phyloP scores from a whole-genome alignment of 1,284 basidiomycete genomes.

The Sphaerobolus stellatus region DNA sequence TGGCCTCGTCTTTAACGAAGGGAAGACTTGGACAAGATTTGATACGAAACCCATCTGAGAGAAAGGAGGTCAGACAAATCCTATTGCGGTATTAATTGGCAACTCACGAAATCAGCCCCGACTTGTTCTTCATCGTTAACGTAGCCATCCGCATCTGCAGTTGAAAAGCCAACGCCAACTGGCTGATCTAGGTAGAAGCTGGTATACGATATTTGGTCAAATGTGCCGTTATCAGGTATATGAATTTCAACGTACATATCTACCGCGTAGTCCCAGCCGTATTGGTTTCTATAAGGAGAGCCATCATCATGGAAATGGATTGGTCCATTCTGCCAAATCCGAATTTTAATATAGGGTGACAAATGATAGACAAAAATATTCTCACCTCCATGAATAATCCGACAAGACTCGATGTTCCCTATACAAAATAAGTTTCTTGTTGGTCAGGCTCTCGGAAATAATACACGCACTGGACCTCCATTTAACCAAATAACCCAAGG shows the following conservation, averaged over 20 bases:
- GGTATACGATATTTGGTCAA: background rate
- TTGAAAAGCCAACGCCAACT: slow-evolving; percentile 66
- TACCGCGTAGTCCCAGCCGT: slow-evolving; percentile 58
- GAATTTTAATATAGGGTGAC: background rate
- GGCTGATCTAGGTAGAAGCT: slow-evolving; percentile 56
- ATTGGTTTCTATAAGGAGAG: slow-evolving; percentile 47
- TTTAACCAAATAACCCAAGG: slow-evolving; percentile 79
- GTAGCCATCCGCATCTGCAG: slow-evolving; percentile 58
- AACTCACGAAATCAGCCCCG: slow-evolving; percentile 61
- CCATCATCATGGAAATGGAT: slow-evolving; percentile 53
- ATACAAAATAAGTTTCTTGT: slow-evolving; percentile 22
- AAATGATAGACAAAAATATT: slow-evolving; percentile 6
- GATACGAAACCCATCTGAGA: slow-evolving; percentile 48
- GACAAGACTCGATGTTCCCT: slow-evolving; percentile 68
- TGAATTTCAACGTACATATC: slow-evolving; percentile 33
- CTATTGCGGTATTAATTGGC: background rate
- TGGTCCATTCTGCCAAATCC: slow-evolving; percentile 59
- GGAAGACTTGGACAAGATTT: slow-evolving; percentile 69
- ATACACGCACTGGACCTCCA: slow-evolving; percentile 43
- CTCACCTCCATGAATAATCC: slow-evolving; percentile 63
- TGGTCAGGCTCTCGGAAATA: background rate
- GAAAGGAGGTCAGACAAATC: background rate
- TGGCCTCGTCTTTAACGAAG: slow-evolving; percentile 56
- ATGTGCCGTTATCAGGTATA: background rate
- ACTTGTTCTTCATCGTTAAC: slow-evolving; percentile 56